Evolutionary conservation across 495 filamentous ascomycete genomes (phyloP), one percentile per base, ranked within the genome.

Genomic region (Aspergillus panamensis): DNA sequence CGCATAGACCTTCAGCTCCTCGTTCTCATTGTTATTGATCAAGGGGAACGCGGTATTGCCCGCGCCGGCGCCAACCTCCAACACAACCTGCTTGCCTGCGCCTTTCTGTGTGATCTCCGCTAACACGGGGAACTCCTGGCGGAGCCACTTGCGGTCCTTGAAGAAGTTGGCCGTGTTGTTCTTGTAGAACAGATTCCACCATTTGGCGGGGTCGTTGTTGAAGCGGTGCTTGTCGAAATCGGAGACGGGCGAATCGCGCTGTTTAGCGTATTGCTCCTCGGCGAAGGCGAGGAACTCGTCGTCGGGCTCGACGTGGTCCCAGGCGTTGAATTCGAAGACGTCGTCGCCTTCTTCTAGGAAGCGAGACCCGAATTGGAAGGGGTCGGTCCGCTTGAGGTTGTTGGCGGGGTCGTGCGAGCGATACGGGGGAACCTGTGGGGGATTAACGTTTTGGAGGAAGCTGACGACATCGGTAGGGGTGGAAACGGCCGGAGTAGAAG

Each of bases 121-220:
- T 13, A 98, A 76, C 3, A 96, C 76, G 0, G 94, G 94, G 58
- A 97, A 98, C 70, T 98, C 94, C 70, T 97, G 92, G 42, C 84
- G 84, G 35, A 98, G 74, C 94, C 94, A 98, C 69, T 97, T 97
- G 48, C 94, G 86, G 64, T 98, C 87, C 74, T 98, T 97, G 86
- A 98, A 98, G 77, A 98, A 98, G 69, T 97, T 96, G 53, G 84
- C 80, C 6, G 86, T 88, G 73, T 98, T 97, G 73, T 96, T 92
- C 69, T 88, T 87, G 76, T 98, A 98, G 76, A 98, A 98, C 42
- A 85, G 77, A 65, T 97, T 90, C 93, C 93, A 97, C 89, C 91
- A 97, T 71, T 89, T 96, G 9, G 87, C 91, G 5, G 94, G 94
- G 56, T 94, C 84, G 30, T 75, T 73, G 70, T 96, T 97, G 82